Base-by-base conservation (phyloP, 805 yeast genomes). In the Kodamaea nitidulidarum region DNA sequence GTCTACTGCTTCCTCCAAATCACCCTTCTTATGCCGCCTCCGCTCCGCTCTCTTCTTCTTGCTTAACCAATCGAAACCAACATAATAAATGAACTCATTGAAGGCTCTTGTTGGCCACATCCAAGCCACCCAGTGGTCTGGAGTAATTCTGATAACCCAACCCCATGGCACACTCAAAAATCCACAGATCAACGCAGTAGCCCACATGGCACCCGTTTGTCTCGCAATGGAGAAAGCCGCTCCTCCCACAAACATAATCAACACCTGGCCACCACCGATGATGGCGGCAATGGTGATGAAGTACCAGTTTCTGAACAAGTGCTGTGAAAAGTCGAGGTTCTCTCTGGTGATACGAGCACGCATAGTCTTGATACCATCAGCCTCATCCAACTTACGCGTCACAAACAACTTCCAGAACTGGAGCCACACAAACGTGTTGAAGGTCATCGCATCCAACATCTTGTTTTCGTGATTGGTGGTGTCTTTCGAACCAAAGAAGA, bases 181-280 rank as follows among this genome's bases (percentile, higher is more conserved):
- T 21, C 98, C 98, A 64, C 95, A 78, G 18, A 84, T 54, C 4
- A 91, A 62, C 0, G 98, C 93, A 2, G 88, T 80, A 1, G 76
- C 93, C 98, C 98, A 95, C 84, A 81, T 80, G 1, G 78, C 78
- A 6, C 84, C 84, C 1, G 95, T 83, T 62, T 85, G 95, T 45
- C 82, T 73, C 2, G 77, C 78, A 47, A 90, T 73, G 6, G 90
- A 78, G 63, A 93, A 93, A 0, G 98, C 96, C 30, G 91, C 85
- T 40, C 99, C 98, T 39, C 99, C 99, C 46, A 87, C 91, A 63
- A 81, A 85, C 98, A 93, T 93, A 51, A 93, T 91, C 39, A 91
- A 61, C 3, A 88, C 69, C 66, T 93, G 98, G 63, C 80, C 77
- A 4, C 84, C 90, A 21, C 81, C 93, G 60, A 93, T 88, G 35